Evolutionary conservation across 371 early-diverging fungal genomes (phyloP).

Genomic region (Capillidium heterosporum): DNA sequence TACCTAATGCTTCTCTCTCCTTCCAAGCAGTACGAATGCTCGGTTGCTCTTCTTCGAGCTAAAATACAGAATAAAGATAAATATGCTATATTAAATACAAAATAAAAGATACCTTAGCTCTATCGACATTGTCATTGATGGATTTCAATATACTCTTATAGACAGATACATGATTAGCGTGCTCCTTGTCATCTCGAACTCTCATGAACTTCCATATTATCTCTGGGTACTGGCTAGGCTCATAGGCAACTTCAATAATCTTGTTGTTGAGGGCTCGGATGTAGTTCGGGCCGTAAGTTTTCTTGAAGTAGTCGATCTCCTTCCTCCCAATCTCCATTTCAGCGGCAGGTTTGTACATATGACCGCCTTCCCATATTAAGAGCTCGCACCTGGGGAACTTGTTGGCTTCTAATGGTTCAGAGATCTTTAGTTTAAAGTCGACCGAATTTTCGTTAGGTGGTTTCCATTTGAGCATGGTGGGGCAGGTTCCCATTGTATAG

Average conservation of each 20-base stretch:
- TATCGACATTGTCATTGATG: slow-evolving; percentile 53
- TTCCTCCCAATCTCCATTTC: slow-evolving; percentile 34
- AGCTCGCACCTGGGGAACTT: slow-evolving; percentile 28
- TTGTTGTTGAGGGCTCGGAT: slow-evolving; percentile 26
- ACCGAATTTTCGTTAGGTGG: slow-evolving; percentile 94
- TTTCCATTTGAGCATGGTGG: slow-evolving; percentile 97
- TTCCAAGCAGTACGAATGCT: background rate
- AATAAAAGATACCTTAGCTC: slow-evolving; percentile 29
- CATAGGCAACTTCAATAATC: slow-evolving; percentile 47
- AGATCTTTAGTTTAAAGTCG: slow-evolving; percentile 59
- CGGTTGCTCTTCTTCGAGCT: background rate
- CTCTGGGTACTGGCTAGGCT: slow-evolving; percentile 24
- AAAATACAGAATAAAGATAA: background rate
- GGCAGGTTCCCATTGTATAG: slow-evolving; percentile 70
- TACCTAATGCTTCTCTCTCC: background rate
- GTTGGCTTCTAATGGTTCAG: slow-evolving; percentile 10
- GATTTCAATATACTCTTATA: slow-evolving; percentile 51
- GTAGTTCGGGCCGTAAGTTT: slow-evolving; percentile 10
- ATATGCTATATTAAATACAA: background rate
- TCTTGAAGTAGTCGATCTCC: slow-evolving; percentile 23
- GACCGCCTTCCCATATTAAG: slow-evolving; percentile 35
- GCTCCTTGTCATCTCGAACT: slow-evolving; percentile 67
- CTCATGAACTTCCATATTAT: slow-evolving; percentile 65
- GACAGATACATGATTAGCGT: slow-evolving; percentile 55
- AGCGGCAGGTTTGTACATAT: slow-evolving; percentile 26